These are phyloP conservation scores for Calocybe gangraenosa DNA, from an alignment of 768 basidiomycete genomes.

Conservation along the genomic window DNA sequence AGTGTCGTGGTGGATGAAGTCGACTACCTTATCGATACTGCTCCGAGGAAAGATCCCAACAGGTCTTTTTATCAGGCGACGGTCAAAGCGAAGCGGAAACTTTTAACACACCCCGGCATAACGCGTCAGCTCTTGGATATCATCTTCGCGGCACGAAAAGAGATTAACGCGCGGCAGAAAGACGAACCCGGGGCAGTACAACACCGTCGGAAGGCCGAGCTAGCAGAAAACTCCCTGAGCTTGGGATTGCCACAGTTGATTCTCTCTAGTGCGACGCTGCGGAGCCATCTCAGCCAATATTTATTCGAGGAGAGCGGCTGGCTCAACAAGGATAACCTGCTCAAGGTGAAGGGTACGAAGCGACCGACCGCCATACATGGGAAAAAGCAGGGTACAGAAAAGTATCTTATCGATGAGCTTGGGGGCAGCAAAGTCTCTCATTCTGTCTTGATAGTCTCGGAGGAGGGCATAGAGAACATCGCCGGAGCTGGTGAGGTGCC, in stretches of 20 bases:
- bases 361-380: neutral
- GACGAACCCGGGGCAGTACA: conserved; percentile 20
- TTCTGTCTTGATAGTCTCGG: conserved; percentile 59
- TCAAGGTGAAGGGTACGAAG: conserved; percentile 32
- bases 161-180: conserved; percentile 21
- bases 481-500: conserved; percentile 32
- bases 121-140: conserved; percentile 57
- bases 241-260: conserved; percentile 51
- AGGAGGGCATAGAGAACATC: conserved; percentile 54
- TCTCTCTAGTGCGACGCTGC: conserved; percentile 68
- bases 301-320: conserved; percentile 57
- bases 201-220: conserved; percentile 13
- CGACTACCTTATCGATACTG: conserved; percentile 62
- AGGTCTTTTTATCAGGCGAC: conserved; percentile 31
- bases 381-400: conserved; percentile 1
- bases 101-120: conserved; percentile 51
- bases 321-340: conserved; percentile 41
- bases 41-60: conserved; percentile 36
- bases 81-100: conserved; percentile 36
- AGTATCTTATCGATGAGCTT: conserved; percentile 10
- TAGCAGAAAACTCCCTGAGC: conserved; percentile 5
- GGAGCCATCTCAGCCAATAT: conserved; percentile 47
- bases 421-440: conserved; percentile 33
- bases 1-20: conserved; percentile 73
- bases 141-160: conserved; percentile 40